Evolutionary conservation across 192 early-diverging fungal species (phyloP).

Genomic region (Phycomyces nitens): DNA sequence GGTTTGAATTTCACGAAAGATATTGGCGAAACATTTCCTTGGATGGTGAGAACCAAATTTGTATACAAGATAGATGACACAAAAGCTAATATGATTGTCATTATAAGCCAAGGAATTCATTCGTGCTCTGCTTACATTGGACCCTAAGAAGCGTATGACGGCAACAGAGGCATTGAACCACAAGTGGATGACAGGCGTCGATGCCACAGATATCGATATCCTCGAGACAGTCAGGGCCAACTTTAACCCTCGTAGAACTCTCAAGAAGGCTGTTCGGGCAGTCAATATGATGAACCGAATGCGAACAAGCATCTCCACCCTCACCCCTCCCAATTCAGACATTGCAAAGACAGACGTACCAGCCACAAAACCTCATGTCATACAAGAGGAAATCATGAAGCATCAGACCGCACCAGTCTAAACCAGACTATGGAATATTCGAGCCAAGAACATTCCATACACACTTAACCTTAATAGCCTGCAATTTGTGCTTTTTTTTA

Average conservation of each 20-base stretch:
- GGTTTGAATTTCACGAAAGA: conserved; percentile 67
- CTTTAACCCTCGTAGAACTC: conserved; percentile 60
- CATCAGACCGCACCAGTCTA: too few relatives aligned
- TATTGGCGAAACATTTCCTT: conserved; percentile 83
- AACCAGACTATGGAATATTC: too few relatives aligned
- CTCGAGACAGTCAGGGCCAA: conserved; percentile 78
- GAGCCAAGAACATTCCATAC: too few relatives aligned
- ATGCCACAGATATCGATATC: conserved; percentile 71
- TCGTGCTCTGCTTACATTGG: conserved; percentile 54
- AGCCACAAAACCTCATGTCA: too few relatives aligned
- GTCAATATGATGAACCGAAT: conserved; percentile 60
- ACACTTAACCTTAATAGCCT: too few relatives aligned
- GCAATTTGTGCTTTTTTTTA: too few relatives aligned
- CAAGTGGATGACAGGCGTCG: conserved; percentile 73
- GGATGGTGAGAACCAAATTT: conserved; percentile 54
- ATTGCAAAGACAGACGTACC: too few relatives aligned
- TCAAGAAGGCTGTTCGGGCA: conserved; percentile 61
- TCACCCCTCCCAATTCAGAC: too few relatives aligned
- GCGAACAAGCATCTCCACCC: conserved; percentile 13
- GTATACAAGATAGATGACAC: neutral
- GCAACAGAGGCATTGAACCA: conserved; percentile 79
- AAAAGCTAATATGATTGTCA: neutral
- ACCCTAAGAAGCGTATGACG: conserved; percentile 73
- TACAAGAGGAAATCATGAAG: too few relatives aligned
- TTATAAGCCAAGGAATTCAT: conserved; percentile 78